These are phyloP conservation scores for Croton laevigatus DNA, from an alignment of 441 rosid species.

Conservation along the genomic window DNA sequence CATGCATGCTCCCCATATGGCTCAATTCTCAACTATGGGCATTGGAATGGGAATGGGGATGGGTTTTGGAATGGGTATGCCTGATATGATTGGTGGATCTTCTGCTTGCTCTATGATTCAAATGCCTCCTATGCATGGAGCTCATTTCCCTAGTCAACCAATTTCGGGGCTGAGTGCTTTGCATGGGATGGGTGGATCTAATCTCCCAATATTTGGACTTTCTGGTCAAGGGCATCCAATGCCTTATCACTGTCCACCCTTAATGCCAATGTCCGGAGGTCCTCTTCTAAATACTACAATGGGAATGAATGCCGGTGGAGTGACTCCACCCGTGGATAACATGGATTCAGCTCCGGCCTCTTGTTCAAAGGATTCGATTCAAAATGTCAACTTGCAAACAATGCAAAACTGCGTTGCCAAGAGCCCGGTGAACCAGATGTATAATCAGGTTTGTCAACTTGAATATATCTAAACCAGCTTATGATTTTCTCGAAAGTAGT, in stretches of 20 bases:
- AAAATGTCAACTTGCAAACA: conserved; percentile 37
- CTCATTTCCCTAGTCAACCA: conserved; percentile 44
- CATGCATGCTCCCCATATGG: conserved; percentile 60
- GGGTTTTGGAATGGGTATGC: conserved; percentile 65
- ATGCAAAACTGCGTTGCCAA: conserved; percentile 28
- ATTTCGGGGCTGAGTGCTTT: conserved; percentile 34
- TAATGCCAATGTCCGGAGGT: conserved; percentile 49
- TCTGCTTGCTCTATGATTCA: conserved; percentile 47
- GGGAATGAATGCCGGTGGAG: conserved; percentile 32
- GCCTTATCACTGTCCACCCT: conserved; percentile 42
- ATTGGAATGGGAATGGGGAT: conserved; percentile 69
- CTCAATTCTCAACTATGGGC: conserved; percentile 46
- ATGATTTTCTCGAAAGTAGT: background rate
- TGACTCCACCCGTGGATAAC: conserved; percentile 35
- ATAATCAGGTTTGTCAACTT: conserved; percentile 48
- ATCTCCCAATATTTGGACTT: conserved; percentile 46
- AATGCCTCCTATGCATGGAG: conserved; percentile 48
- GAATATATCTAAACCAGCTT: conserved; percentile 4
- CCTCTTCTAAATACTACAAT: conserved; percentile 34
- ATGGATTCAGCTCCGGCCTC: conserved; percentile 39
- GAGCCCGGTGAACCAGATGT: conserved; percentile 38
- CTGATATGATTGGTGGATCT: conserved; percentile 48
- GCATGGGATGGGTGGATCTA: conserved; percentile 44
- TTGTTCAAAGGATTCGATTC: conserved; percentile 38
- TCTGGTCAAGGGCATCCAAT: conserved; percentile 48